Evolutionary conservation across 352 stramenopile species (phyloP).

Genomic region (Phytopythium delawarense): DNA sequence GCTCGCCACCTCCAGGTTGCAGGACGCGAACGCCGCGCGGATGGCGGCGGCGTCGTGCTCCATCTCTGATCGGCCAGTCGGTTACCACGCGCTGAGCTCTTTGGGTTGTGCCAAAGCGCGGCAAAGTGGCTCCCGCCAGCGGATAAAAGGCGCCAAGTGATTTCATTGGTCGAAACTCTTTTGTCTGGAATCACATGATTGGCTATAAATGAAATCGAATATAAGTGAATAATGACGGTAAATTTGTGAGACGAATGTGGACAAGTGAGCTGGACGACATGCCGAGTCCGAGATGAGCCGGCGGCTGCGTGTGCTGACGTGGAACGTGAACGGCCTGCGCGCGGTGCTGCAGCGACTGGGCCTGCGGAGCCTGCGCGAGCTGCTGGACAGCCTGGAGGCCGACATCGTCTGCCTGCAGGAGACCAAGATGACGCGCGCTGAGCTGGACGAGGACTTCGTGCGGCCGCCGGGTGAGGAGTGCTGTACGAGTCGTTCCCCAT

Average conservation of each 20-base stretch:
- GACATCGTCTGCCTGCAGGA: conserved; percentile 85
- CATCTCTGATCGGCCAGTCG: conserved; percentile 18
- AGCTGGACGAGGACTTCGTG: conserved; percentile 75
- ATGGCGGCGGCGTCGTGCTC: conserved; percentile 54
- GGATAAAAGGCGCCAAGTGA: conserved; percentile 1
- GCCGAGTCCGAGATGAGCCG: conserved; percentile 8
- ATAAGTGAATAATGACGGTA: background rate
- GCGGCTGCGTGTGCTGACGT: conserved; percentile 61
- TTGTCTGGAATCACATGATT: background rate
- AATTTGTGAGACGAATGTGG: background rate
- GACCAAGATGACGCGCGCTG: conserved; percentile 81
- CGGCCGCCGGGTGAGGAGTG: conserved; percentile 29
- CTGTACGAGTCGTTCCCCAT: conserved; percentile 4
- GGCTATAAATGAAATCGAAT: background rate
- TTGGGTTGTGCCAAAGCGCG: conserved; percentile 3
- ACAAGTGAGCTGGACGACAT: background rate
- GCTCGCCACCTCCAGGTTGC: conserved; percentile 68
- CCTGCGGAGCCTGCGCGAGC: conserved; percentile 31
- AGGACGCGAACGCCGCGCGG: conserved; percentile 64
- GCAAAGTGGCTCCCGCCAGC: conserved; percentile 2
- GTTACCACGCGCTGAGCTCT: background rate
- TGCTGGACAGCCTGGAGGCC: conserved; percentile 53
- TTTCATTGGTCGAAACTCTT: background rate
- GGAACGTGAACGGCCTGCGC: conserved; percentile 85
- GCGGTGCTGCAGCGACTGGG: conserved; percentile 62